phyloP scores from a whole-genome alignment of 1,139 yeast species.

The Pneumocystis sp. region DNA sequence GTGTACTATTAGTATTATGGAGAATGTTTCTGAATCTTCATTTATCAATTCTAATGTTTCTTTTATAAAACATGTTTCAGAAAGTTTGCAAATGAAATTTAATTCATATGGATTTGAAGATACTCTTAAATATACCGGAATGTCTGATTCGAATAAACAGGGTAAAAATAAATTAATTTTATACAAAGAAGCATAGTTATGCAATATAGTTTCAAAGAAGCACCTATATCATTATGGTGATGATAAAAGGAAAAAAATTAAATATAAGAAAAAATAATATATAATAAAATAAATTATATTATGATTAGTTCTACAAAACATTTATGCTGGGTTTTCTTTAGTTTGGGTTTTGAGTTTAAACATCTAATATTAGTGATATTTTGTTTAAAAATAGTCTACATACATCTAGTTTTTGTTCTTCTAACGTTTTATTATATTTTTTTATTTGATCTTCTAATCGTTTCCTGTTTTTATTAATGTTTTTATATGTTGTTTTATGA shows the following conservation, averaged over 20 bases:
- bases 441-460: neutral
- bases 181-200: neutral
- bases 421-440: neutral
- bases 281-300: neutral
- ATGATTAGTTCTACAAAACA: neutral
- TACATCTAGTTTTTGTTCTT: neutral
- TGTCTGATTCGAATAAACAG: neutral
- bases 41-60: neutral
- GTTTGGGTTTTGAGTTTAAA: neutral
- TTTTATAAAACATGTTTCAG: neutral
- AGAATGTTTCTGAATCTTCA: neutral
- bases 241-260: neutral
- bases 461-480: neutral
- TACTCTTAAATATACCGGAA: neutral
- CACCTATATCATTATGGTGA: neutral
- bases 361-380: neutral
- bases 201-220: neutral
- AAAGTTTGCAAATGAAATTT: neutral
- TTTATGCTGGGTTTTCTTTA: neutral
- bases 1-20: neutral
- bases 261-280: neutral
- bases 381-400: neutral
- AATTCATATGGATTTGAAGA: neutral
- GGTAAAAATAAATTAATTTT: neutral
- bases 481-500: neutral